phyloP scores from a whole-genome alignment of 78 protist species.

The Speleostelium caveatum region DNA sequence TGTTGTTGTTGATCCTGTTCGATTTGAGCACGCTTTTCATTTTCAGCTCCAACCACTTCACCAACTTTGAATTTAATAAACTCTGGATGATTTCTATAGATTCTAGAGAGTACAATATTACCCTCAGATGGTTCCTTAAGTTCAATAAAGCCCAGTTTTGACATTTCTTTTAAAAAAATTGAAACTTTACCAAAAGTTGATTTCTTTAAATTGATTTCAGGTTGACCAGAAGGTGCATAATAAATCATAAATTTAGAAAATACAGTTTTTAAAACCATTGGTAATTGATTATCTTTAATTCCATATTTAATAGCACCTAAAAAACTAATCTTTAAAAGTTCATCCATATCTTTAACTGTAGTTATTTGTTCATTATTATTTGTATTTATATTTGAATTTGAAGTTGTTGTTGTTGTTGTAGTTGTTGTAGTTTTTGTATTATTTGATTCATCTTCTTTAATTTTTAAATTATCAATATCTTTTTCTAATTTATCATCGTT shows the following conservation, averaged over 20 bases:
- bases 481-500: not conserved
- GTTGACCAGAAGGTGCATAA: constrained; percentile 29
- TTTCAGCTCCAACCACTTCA: constrained; percentile 7
- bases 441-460: not conserved
- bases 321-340: constrained; percentile 36
- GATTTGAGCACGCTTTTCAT: not conserved
- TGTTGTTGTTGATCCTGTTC: not conserved
- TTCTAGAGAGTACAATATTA: constrained; percentile 33
- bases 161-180: constrained; percentile 28
- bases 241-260: constrained; percentile 55
- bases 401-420: not conserved
- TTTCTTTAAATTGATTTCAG: constrained; percentile 24
- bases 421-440: constrained; percentile 13
- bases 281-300: constrained; percentile 41
- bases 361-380: not conserved
- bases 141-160: constrained; percentile 14
- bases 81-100: constrained; percentile 27
- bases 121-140: constrained; percentile 49
- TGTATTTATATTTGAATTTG: not conserved
- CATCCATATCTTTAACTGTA: constrained; percentile 50
- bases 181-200: constrained; percentile 60
- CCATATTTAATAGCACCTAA: constrained; percentile 66
- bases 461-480: not conserved
- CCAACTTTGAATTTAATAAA: constrained; percentile 25
- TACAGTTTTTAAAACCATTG: constrained; percentile 52